Evolutionary conservation across 495 filamentous ascomycete genomes (phyloP), one percentile per base, ranked within the genome.

Genomic region (Hypoxylon intermedium): DNA sequence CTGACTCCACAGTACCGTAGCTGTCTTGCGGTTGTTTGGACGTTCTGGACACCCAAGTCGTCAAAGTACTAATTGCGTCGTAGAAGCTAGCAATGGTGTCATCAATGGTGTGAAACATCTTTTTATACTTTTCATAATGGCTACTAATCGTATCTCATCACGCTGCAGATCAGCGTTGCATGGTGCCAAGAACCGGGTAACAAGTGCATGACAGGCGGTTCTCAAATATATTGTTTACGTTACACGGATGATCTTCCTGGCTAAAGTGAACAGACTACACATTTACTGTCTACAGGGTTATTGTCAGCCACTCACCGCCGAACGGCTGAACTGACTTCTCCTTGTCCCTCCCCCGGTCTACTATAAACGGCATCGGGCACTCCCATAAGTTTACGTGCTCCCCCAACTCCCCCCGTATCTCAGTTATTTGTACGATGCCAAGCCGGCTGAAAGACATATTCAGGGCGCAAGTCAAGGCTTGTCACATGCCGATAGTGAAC

Each of bases 371-470:
- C 16, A 9, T 45, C 26, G 19, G 23, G 37, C 34, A 58, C 20
- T 31, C 33, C 16, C 5, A 20, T 40, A 7, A 20, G 20, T 16
- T 7, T 52, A 18, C 15, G 13, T 2, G 24, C 30, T 16, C 30
- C 16, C 55, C 41, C 33, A 47, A 44, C 13, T 15, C 19, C 31
- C 18, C 34, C 7, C 30, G 3, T 44, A 19, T 40, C 31, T 65
- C 55, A 60, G 34, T 46, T 53, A 40, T 56, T 18, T 5, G 15
- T 20, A 12, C 47, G 36, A 15, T 24, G 63, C 63, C 63, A 67
- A 67, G 63, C 63, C 63, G 63, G 63, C 48, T 62, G 63, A 62
- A 67, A 53, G 13, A 1, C 34, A 52, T n/a, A n/a, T n/a, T n/a
- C n/a, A 37, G 50, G 21, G 31, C 45, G 60, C 40, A 46, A 47